phyloP scores from a whole-genome alignment of 2,329 filamentous ascomycete species.

The Fusarium algeriense region DNA sequence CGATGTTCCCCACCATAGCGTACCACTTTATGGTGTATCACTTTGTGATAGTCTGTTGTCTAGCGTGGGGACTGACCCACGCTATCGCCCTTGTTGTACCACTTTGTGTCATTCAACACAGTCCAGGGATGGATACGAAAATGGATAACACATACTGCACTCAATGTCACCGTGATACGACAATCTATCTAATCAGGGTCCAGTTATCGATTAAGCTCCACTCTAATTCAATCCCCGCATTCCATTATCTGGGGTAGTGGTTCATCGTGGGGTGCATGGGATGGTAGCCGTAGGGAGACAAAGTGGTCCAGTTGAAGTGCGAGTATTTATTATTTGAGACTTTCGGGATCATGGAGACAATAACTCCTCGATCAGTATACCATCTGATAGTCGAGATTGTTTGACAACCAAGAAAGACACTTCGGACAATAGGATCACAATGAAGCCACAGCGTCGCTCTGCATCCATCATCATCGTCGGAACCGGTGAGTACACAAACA shows the following conservation, averaged over 20 bases:
- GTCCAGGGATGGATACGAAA: neutral
- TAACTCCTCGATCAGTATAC: neutral
- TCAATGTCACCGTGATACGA: too few species aligned
- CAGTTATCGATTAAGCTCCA: neutral
- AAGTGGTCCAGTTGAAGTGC: neutral
- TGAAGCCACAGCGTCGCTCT: neutral
- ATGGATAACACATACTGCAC: neutral
- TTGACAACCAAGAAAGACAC: rapidly evolving
- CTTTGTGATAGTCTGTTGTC: neutral
- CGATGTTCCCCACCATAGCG: neutral
- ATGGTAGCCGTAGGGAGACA: rapidly evolving
- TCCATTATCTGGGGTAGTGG: neutral
- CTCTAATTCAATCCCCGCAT: neutral
- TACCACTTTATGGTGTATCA: neutral
- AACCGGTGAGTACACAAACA: neutral
- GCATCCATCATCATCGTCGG: neutral
- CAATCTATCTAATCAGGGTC: too few species aligned
- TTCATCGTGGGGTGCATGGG: neutral
- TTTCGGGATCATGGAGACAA: rapidly evolving
- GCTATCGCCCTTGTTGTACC: too few species aligned
- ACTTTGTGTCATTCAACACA: too few species aligned
- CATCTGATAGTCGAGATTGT: too few species aligned
- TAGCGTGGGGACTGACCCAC: neutral
- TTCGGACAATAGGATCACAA: rapidly evolving
- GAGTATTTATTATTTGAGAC: neutral